phyloP scores from a whole-genome alignment of 768 basidiomycete species.

The Suillus placidus region DNA sequence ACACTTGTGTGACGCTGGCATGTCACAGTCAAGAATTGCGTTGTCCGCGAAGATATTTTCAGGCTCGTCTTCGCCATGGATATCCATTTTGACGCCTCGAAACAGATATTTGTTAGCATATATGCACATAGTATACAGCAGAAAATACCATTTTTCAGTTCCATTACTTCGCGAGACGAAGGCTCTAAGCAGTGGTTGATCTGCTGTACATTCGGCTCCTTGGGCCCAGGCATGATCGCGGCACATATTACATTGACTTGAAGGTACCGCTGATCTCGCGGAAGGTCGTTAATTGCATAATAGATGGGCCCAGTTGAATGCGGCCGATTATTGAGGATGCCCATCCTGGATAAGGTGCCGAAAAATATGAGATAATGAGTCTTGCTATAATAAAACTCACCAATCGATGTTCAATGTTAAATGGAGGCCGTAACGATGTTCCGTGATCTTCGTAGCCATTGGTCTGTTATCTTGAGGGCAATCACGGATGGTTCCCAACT shows the following conservation, averaged over 20 bases:
- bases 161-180: neutral
- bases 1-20: neutral
- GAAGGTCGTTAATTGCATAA: neutral
- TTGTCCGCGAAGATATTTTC: neutral
- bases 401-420: neutral
- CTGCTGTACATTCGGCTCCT: neutral
- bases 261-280: neutral
- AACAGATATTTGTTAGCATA: no score
- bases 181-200: neutral
- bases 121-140: no score
- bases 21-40: neutral
- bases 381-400: neutral
- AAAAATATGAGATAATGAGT: no score
- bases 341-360: neutral
- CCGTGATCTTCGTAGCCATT: neutral
- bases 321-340: neutral
- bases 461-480: neutral
- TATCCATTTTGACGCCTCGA: neutral
- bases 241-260: neutral
- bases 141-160: neutral
- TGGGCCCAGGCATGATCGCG: neutral
- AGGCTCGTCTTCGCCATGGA: neutral
- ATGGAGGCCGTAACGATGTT: neutral
- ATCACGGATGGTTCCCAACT: neutral
- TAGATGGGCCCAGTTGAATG: neutral